Evolutionary conservation across 2,329 filamentous ascomycete species (phyloP), one percentile per base, ranked within the genome.

Genomic region (Alternaria longipes): DNA sequence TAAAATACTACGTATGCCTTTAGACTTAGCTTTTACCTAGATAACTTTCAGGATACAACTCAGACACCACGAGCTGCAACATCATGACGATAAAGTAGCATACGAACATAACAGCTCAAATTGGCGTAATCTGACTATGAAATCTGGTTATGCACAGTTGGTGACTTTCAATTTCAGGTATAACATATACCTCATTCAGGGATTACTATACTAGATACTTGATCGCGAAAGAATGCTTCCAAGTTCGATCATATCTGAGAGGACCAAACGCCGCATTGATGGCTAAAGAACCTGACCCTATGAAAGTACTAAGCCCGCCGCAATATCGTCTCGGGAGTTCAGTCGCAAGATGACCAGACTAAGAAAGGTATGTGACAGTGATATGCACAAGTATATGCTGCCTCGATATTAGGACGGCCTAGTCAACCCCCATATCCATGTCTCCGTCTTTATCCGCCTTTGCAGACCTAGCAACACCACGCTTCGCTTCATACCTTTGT

Each of bases 401-500:
- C 46, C 32, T 20, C 12, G 20, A 36, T 16, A 50, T 14, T 16
- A 3, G 8, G 16, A 24, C 30, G 26, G 34, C 24, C 51, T 54
- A 62, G 30, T 62, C 56, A 40, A 62, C n/a, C 28, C 53, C 55
- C 55, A 57, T 57, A 7, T 52, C 47, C 30, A 46, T 36, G 32
- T 54, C 52, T 20, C n/a, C 41, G 32, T 46, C 41, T 30, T 38
- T 16, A 40, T 53, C 40, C 4, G 30, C 47, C n/a, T 53, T 52
- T 14, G 20, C 55, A 46, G 36, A 20, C 5, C 18, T 9, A 46
- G 16, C 30, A 28, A 45, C 40, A 2, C 24, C 18, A 26, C 18
- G 28, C 38, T 30, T 44, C 14, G 4, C 24, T 24, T 22, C 40
- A 1, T 9, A n/a, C 18, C 40, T 57, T 32, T 24, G 32, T 30